Percentiles rank a stretch among this genome's conserved stretches.
Evolutionary conservation across 1,139 yeast species (phyloP).

Genomic region (Candida pseudoviswanathii): DNA sequence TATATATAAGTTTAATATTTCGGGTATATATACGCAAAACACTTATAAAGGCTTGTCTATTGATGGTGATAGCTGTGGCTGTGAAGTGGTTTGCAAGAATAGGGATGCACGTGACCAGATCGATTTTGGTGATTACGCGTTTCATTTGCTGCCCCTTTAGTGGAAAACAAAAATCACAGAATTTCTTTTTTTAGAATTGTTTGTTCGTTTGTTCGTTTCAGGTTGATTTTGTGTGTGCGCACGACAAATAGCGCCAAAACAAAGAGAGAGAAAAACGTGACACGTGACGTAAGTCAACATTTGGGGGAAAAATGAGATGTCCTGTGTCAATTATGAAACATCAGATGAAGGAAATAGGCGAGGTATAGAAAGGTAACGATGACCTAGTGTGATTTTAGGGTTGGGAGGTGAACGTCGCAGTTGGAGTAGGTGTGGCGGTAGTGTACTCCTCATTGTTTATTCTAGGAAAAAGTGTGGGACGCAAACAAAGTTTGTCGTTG

Average conservation of each 20-base stretch:
- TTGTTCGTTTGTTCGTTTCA: slow-evolving; percentile 1
- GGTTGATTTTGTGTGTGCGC: neutral
- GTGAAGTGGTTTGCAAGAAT: neutral
- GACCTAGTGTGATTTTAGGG: no score
- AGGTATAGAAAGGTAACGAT: no score
- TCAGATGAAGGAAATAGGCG: no score
- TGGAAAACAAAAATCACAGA: neutral
- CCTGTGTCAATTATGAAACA: no score
- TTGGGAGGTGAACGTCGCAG: no score
- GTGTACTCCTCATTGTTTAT: no score
- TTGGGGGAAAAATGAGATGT: no score
- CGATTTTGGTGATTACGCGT: neutral
- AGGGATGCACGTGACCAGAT: neutral
- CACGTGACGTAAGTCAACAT: neutral
- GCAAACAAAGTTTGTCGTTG: no score
- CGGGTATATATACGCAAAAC: slow-evolving; percentile 1
- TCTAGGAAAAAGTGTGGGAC: no score
- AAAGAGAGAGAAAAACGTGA: neutral
- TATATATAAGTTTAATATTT: neutral
- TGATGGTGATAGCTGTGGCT: no score
- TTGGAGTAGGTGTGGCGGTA: no score
- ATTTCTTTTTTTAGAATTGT: neutral
- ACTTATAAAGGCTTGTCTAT: neutral
- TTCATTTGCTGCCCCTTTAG: neutral
- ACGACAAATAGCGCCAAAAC: no score